phyloP scores from a whole-genome alignment of 1,284 basidiomycete species.

The Mycena sp. region DNA sequence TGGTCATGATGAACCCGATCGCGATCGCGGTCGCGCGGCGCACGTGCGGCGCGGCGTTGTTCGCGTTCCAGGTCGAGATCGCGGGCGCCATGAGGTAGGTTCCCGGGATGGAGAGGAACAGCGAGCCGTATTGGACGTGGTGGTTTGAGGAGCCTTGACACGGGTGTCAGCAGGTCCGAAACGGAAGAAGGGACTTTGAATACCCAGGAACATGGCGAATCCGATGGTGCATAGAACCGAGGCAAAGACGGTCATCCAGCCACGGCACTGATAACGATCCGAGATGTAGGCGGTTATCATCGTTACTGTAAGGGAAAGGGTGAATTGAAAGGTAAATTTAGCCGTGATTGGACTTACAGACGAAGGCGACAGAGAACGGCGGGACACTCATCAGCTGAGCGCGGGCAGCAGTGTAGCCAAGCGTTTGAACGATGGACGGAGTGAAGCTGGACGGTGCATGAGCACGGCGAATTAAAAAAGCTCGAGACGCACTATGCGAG shows the following conservation, averaged over 20 bases:
- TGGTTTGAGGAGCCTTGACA: constrained; percentile 28
- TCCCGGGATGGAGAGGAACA: constrained; percentile 61
- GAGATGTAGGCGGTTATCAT: constrained; percentile 52
- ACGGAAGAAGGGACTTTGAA: too few relatives aligned
- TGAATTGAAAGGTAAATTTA: background rate
- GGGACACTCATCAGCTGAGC: constrained; percentile 62
- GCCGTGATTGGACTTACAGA: constrained; percentile 42
- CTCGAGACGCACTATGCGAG: constrained; percentile 47
- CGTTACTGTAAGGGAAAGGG: constrained; percentile 39
- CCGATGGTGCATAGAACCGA: constrained; percentile 52
- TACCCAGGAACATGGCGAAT: constrained; percentile 55
- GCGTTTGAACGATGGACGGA: constrained; percentile 57
- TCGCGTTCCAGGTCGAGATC: constrained; percentile 61
- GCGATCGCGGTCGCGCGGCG: constrained; percentile 65
- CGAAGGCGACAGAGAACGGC: constrained; percentile 56
- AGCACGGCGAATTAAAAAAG: background rate
- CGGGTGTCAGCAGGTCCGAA: too few relatives aligned
- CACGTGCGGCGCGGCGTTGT: constrained; percentile 65
- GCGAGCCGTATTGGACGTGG: constrained; percentile 55
- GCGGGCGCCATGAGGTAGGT: constrained; percentile 55
- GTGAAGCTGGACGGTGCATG: constrained; percentile 50
- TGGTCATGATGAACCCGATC: constrained; percentile 61
- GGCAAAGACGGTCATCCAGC: constrained; percentile 47
- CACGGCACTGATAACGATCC: constrained; percentile 56
- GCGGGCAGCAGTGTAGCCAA: constrained; percentile 53